Conservation (phyloP, 495 filamentous ascomycete genomes). For the Articulospora tetracladia region DNA sequence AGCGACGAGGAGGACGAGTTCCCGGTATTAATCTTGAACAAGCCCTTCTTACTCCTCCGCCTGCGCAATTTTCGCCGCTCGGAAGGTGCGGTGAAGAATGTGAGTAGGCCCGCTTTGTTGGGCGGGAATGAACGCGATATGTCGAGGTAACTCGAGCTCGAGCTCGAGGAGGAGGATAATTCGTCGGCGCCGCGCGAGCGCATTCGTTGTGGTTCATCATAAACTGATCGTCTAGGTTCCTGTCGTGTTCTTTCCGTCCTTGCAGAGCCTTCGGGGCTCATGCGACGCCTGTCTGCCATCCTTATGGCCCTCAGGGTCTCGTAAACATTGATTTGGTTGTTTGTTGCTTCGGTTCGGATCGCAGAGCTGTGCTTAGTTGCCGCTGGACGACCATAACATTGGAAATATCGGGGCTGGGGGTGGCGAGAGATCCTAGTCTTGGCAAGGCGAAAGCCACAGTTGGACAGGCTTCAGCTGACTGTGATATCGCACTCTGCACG, state of each 20-base stretch:
- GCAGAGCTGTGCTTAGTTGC: background rate
- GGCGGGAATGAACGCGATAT: constrained; percentile 24
- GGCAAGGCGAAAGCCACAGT: background rate
- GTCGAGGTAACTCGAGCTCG: constrained; percentile 22
- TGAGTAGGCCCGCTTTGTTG: constrained; percentile 9
- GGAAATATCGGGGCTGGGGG: background rate
- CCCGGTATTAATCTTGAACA: constrained; percentile 38
- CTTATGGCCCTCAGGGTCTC: constrained; percentile 2
- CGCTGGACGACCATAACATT: background rate
- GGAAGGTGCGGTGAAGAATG: constrained; percentile 29
- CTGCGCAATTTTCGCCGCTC: constrained; percentile 30
- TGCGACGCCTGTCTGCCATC: constrained; percentile 11
- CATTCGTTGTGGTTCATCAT: constrained; percentile 13
- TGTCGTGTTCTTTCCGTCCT: background rate
- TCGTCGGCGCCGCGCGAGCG: constrained; percentile 6
- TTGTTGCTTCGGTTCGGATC: background rate
- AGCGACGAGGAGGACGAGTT: constrained; percentile 46
- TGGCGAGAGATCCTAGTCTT: background rate
- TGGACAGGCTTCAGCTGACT: background rate
- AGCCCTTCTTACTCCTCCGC: constrained; percentile 33
- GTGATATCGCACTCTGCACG: background rate
- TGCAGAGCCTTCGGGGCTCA: background rate
- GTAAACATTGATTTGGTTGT: constrained; percentile 3
- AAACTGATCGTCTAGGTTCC: background rate
- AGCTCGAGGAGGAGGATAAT: constrained; percentile 14